Evolutionary conservation across 805 yeast species (phyloP), one percentile per base, ranked within the genome.

Genomic region (Wickerhamomyces queroliae): DNA sequence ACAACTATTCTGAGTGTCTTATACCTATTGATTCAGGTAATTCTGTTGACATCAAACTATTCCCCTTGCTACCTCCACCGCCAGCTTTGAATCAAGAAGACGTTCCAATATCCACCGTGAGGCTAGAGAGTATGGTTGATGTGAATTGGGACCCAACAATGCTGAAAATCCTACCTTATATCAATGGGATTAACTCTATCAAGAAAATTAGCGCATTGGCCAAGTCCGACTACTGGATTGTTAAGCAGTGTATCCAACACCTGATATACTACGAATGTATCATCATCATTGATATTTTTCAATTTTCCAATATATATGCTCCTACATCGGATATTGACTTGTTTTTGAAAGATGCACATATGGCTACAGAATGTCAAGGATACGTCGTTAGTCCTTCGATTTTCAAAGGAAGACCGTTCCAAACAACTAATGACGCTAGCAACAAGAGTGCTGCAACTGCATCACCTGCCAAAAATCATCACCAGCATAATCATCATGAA

Each of bases 61-160:
- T 93, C 52, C 98, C 98, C 0, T 67, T 86, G n/a, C 66, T 83
- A 26, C 83, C 84, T 11, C 96, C 91, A 1, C 78, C 89, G 3
- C 82, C 90, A 0, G 76, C 76, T 35, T 65, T 93, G 18, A 70
- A 79, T 36, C 77, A 95, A 0, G 85, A 70, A 50, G 95, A 91
- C 58, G 99, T 93, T 1, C 99, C 99, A 0, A 76, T 90, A 5
- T 77, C 95, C n/a, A 81, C 91, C 0, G 95, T 93, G 1, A 78
- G 80, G 38, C 64, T 93, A 25, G 72, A 72, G 22, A 65, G 74
- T 28, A 67, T 93, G 45, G 80, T 87, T 32, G 99, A 93, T 59
- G 83, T 85, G 8, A 83, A 85, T 52, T 93, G 99, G 97, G 99
- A 93, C 60, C 97, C 97, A 2, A 91, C 98, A 2, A 83, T 93